A percentile compares a stretch with the other conserved stretches of the same genome.
These are phyloP conservation scores for Epichloe brachyelytri DNA, from an alignment of 2,329 filamentous ascomycete genomes.

Conservation along the genomic window DNA sequence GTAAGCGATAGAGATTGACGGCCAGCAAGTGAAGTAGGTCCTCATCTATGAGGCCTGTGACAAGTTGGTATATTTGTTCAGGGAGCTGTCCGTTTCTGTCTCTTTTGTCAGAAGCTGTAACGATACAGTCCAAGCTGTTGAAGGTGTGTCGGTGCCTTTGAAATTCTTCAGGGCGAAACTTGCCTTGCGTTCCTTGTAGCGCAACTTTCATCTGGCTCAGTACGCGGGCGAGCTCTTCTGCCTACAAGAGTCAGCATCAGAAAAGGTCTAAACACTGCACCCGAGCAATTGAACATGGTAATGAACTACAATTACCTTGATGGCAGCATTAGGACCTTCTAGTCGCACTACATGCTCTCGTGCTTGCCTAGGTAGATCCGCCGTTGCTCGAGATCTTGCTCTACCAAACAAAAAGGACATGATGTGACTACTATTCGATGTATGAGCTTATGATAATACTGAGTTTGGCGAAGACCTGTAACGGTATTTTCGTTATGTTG, in stretches of 20 bases:
- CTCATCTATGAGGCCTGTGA: constrained; percentile 75
- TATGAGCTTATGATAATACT: neutral
- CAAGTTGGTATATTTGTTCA: constrained; percentile 76
- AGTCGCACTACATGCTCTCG: constrained; percentile 40
- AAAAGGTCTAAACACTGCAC: neutral
- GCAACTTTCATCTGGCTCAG: constrained; percentile 85
- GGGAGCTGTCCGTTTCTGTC: constrained; percentile 74
- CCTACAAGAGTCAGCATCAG: constrained; percentile 33
- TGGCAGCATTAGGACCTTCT: constrained; percentile 32
- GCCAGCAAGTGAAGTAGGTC: constrained; percentile 79
- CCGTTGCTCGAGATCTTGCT: constrained; percentile 35
- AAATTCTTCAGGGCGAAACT: constrained; percentile 8
- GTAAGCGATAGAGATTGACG: constrained; percentile 67
- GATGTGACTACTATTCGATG: neutral
- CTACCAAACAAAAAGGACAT: constrained; percentile 47
- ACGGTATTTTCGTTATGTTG: neutral
- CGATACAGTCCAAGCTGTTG: too few species aligned
- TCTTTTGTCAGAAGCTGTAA: neutral
- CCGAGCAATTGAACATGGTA: neutral
- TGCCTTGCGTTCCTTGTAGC: constrained; percentile 87
- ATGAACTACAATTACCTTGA: constrained; percentile 27
- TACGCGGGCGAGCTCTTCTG: constrained; percentile 77
- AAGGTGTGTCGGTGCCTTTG: neutral
- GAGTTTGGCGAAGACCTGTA: neutral
- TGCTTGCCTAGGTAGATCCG: constrained; percentile 43